Evolutionary conservation across 768 basidiomycete species (phyloP), one percentile per base, ranked within the genome.

Genomic region (Lyophyllum semitale): DNA sequence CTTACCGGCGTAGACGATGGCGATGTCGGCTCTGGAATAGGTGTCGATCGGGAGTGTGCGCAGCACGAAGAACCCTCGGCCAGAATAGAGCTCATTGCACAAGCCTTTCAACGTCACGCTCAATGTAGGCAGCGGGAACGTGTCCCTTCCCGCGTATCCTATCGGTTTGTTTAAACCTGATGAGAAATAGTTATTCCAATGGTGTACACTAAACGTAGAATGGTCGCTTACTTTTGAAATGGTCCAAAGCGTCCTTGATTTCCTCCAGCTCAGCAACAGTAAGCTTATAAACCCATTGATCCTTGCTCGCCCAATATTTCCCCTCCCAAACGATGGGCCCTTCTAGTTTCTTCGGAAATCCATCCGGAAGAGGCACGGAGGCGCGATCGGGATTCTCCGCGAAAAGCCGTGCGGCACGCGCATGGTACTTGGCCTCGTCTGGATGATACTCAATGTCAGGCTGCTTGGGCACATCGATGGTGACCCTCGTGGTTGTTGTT

Each of bases 1-100:
- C 63, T 48, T 42, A 75, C 77, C 77, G n/a, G 77, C 73, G 54
- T 78, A 78, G 51, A 78, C 67, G 45, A 76, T 73, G 13, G 73
- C 72, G 25, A 76, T 66, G 22, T 80, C 74, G 8, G 60, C 63
- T 26, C 68, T 70, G 9, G 72, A 67, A 61, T 80, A 79, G 23
- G 69, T 68, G 48, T 77, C 73, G 43, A 79, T 60, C 8, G 77
- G 77, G 26, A 80, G 72, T n/a, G 76, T 72, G 25, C 78, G 70
- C 23, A 80, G 50, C 43, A 80, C 78, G 61, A 78, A 79, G 68
- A 80, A 80, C 0, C 79, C 79, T 44, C 79, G 71, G 7, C 79
- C 78, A 20, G 66, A 67, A 56, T 79, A 77, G 11, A 80, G 67
- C 47, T 77, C 77, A 20, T 72, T 51, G 0, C 77, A 72, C n/a